These are phyloP conservation scores for Pogostemon cablin DNA, from an alignment of 257 asterid species.

Conservation along the genomic window DNA sequence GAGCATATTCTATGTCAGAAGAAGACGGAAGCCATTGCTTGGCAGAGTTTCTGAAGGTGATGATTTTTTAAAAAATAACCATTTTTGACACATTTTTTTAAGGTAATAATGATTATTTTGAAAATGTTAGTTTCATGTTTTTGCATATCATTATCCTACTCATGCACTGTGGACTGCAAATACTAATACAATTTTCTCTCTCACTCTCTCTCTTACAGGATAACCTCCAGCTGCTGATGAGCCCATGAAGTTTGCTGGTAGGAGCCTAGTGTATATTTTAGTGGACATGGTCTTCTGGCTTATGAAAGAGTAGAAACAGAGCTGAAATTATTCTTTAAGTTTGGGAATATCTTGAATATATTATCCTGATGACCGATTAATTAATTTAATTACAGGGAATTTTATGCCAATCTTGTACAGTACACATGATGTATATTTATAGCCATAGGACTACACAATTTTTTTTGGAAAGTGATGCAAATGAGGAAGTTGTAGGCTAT, in stretches of 20 bases:
- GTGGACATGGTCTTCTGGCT: constrained; percentile 11
- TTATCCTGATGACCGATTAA: constrained; percentile 20
- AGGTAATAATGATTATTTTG: too few relatives aligned
- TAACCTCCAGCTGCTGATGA: constrained; percentile 20
- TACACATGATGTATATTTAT: constrained; percentile 18
- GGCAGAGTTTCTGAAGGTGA: constrained; percentile 35
- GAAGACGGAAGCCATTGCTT: constrained; percentile 28
- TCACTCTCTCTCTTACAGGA: constrained; percentile 29
- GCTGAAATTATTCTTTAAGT: constrained; percentile 13
- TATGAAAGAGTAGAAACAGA: constrained; percentile 25
- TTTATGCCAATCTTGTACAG: constrained; percentile 24
- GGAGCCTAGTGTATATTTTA: constrained; percentile 23
- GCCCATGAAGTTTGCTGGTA: constrained; percentile 26
- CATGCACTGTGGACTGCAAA: not conserved
- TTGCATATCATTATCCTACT: not conserved
- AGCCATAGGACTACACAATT: constrained; percentile 21
- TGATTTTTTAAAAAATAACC: not conserved
- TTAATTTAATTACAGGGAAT: constrained; percentile 10
- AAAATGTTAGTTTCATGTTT: not conserved
- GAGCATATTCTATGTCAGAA: constrained; percentile 20
- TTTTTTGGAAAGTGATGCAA: constrained; percentile 23
- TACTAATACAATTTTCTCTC: constrained; percentile 12
- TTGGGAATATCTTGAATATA: constrained; percentile 20
- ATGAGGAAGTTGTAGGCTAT: not conserved
- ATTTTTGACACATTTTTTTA: not conserved